Percentiles rank a stretch among this genome's conserved stretches.
These are phyloP conservation scores for Waitea zeae DNA, from an alignment of 1,284 basidiomycete genomes.

Conservation along the genomic window DNA sequence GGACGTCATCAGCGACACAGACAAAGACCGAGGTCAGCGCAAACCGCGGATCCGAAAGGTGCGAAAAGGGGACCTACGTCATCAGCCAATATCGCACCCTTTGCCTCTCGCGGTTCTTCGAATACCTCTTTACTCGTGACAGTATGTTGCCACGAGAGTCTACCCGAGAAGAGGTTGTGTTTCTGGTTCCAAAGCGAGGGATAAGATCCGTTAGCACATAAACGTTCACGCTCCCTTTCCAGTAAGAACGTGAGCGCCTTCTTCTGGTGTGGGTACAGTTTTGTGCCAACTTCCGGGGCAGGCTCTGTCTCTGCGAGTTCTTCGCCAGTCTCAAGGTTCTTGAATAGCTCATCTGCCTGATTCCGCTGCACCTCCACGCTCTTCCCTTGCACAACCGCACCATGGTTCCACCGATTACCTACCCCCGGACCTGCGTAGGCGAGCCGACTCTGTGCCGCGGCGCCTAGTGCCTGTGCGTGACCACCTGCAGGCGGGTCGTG, in stretches of 20 bases:
- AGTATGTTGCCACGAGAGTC: slow-evolving; percentile 58
- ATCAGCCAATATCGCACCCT: slow-evolving; percentile 86
- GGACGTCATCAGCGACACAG: slow-evolving; percentile 6
- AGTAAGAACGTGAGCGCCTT: slow-evolving; percentile 93
- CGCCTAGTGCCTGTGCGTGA: slow-evolving; percentile 22
- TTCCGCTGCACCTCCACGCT: slow-evolving; percentile 84
- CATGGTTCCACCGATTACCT: slow-evolving; percentile 35
- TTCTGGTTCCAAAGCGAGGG: slow-evolving; percentile 67
- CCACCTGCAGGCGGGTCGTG: slow-evolving; percentile 71
- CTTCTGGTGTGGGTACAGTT: slow-evolving; percentile 93
- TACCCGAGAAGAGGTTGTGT: slow-evolving; percentile 29
- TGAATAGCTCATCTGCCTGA: slow-evolving; percentile 91
- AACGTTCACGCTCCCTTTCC: slow-evolving; percentile 74
- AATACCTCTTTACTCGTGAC: slow-evolving; percentile 70
- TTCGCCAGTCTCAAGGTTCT: slow-evolving; percentile 72
- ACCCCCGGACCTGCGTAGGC: slow-evolving; percentile 21
- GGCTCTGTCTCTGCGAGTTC: slow-evolving; percentile 79
- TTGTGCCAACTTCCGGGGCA: slow-evolving; percentile 73
- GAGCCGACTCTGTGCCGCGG: slow-evolving; percentile 21
- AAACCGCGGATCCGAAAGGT: slow-evolving; percentile 1
- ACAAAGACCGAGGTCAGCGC: slow-evolving; percentile 6
- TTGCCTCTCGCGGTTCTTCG: slow-evolving; percentile 57
- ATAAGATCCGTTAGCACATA: slow-evolving; percentile 30
- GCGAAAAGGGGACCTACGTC: slow-evolving; percentile 43
- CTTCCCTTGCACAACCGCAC: slow-evolving; percentile 41